Evolutionary conservation across 306 rosid species (phyloP), one percentile per base, ranked within the genome.

Genomic region (Comarum palustre): DNA sequence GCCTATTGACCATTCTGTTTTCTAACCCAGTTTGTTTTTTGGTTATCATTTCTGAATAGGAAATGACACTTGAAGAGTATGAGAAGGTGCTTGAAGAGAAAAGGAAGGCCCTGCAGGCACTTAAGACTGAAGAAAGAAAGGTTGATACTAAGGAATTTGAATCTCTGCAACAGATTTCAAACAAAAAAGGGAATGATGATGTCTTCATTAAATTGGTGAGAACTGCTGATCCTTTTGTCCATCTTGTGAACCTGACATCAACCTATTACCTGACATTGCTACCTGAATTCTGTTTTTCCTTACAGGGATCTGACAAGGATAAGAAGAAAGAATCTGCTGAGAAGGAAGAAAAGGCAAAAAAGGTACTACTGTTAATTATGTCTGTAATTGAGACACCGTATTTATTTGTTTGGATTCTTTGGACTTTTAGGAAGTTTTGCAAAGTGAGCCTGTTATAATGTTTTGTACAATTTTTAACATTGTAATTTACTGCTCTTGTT

Each of bases 61-160:
- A 94, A 74, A 94, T 94, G 99, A 94, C 99, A 7, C 76, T 94
- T 81, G 99, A 89, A 82, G 99, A 94, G 82, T 94, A 91, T 78
- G 88, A 94, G 81, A 94, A 94, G 73, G 81, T 94, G 71, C 78
- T 84, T 75, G 96, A 89, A 75, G 99, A 88, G 80, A 94, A 84
- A 83, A 83, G 99, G 85, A 91, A 87, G 82, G 93, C 97, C 47
- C 69, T 91, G 59, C 86, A 77, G 70, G 83, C 87, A n/a, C 88
- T 75, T n/a, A 94, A 87, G 83, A 76, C 90, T 63, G 95, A 89
- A 82, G 90, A 82, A 73, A 84, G 99, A 82, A 94, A 94, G 82
- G 96, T 94, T 71, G 99, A 94, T 45, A 22, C 66, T 0, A 91
- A 88, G 72, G 97, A 69, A 60, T 94, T 94, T 88, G 95, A 85